Evolutionary conservation across 148 eudicot species (phyloP).

Genomic region (Vaccinium darrowii): DNA sequence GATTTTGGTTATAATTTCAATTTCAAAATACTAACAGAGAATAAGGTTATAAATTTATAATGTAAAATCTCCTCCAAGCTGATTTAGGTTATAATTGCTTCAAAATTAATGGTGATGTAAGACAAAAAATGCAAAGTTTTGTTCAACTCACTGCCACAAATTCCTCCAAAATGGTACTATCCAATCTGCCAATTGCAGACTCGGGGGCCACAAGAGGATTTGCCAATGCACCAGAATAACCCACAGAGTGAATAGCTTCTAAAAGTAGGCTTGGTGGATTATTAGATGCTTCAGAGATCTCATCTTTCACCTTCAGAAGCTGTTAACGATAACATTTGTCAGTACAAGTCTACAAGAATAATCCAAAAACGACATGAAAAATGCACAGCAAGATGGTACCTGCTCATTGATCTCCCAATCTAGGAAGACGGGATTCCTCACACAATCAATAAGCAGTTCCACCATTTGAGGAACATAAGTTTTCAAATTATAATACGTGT

Average conservation of each 20-base stretch:
- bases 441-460: slow-evolving; percentile 58
- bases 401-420: slow-evolving; percentile 79
- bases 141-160: slow-evolving; percentile 56
- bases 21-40: background rate
- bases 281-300: slow-evolving; percentile 53
- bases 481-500: slow-evolving; percentile 85
- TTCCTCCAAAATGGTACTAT: slow-evolving; percentile 45
- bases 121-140: background rate
- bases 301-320: slow-evolving; percentile 61
- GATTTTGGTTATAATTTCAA: too few species aligned
- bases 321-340: slow-evolving; percentile 24
- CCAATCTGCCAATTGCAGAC: slow-evolving; percentile 42
- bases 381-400: slow-evolving; percentile 21
- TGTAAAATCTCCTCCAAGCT: background rate
- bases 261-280: slow-evolving; percentile 55
- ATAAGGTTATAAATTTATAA: background rate
- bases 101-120: background rate
- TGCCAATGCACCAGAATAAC: slow-evolving; percentile 59
- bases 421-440: slow-evolving; percentile 68
- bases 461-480: slow-evolving; percentile 62
- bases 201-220: slow-evolving; percentile 62
- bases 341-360: slow-evolving; percentile 12
- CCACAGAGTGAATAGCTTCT: slow-evolving; percentile 70
- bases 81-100: background rate
- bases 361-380: background rate